Evolutionary conservation across 176 grass and related monocot genomes (phyloP), one percentile per base, ranked within the genome.

Genomic region (Musa troglodytarum): DNA sequence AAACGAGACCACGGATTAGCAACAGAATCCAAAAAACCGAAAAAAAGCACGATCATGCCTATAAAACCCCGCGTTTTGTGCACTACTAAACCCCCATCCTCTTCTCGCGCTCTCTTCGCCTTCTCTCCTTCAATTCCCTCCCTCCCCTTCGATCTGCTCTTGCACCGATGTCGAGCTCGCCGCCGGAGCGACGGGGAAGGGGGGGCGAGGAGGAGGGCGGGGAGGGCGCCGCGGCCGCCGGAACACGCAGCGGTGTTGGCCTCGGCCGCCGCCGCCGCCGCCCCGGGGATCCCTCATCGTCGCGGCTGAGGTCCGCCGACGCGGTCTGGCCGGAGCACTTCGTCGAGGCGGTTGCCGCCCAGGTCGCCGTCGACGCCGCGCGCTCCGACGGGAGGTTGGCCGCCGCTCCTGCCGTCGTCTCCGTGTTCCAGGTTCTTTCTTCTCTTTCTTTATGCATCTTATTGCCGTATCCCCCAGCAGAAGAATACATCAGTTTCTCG

Each of bases 261-360:
- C 49, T 13, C 24, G 8, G 53, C 15, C 71, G 50, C 21, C 71
- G 53, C 15, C 71, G 50, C 21, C 71, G 71, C 52, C 71, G 50
- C 11, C 16, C 52, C 51, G 50, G 23, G 20, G 21, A 24, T 55
- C 53, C 71, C 21, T 74, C 71, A 4, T 74, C 52, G 71, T 74
- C 52, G 52, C 19, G 71, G 52, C 71, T 21, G 71, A 54, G 71
- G 24, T 74, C 52, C 71, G 71, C 52, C 11, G 71, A 74, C 5
- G 71, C 71, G 13, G 52, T 74, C 52, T 74, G 51, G 21, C 71
- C 71, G 22, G 71, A 74, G 71, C 50, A 74, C 52, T 74, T 74
- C 22, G 71, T 74, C 1, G 71, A 74, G 24, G 49, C 71, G 20
- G 52, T 74, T 52, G 51, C 52, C 52, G 22, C 15, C 21, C 17